A percentile compares a stretch with the other conserved stretches of the same genome.
Conservation (phyloP, 352 stramenopile species). For the Globisporangium uncinulatum region DNA sequence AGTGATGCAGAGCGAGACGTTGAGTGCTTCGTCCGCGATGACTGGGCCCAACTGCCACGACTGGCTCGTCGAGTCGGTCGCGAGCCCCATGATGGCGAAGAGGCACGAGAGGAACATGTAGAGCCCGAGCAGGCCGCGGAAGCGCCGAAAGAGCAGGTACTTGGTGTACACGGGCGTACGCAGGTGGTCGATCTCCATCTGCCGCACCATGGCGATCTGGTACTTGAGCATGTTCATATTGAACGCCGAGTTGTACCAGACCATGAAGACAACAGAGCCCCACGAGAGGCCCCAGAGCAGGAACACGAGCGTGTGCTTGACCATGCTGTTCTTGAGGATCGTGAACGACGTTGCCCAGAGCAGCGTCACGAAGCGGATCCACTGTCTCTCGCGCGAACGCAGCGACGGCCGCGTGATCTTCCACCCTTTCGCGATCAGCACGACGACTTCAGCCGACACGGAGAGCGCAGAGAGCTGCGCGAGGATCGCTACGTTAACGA, state of each 20-base stretch:
- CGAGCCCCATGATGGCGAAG: constrained; percentile 32
- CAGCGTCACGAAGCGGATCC: constrained; percentile 51
- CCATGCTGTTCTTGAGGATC: constrained; percentile 31
- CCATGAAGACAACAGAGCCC: constrained; percentile 50
- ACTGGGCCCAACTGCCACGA: constrained; percentile 29
- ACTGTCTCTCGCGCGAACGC: constrained; percentile 36
- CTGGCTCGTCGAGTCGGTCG: constrained; percentile 29
- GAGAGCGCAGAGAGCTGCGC: constrained; percentile 38
- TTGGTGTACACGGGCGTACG: constrained; percentile 61
- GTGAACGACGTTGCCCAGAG: constrained; percentile 40
- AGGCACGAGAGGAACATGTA: constrained; percentile 56
- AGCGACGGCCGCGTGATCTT: constrained; percentile 56
- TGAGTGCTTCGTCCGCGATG: constrained; percentile 34
- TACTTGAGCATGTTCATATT: constrained; percentile 71
- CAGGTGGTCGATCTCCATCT: constrained; percentile 35
- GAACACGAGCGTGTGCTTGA: constrained; percentile 36
- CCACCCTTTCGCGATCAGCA: constrained; percentile 66
- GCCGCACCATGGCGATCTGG: constrained; percentile 53
- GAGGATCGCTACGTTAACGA: constrained; percentile 31
- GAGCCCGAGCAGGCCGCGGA: constrained; percentile 33
- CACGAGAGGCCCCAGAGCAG: constrained; percentile 51
- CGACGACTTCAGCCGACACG: constrained; percentile 36
- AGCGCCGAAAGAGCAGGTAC: constrained; percentile 54
- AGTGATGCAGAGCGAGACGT: constrained; percentile 29
- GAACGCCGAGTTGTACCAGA: constrained; percentile 67